Percentiles rank a stretch among this genome's conserved stretches.
These are phyloP conservation scores for Solanum chmielewskii DNA, from an alignment of 257 asterid species.

Conservation along the genomic window DNA sequence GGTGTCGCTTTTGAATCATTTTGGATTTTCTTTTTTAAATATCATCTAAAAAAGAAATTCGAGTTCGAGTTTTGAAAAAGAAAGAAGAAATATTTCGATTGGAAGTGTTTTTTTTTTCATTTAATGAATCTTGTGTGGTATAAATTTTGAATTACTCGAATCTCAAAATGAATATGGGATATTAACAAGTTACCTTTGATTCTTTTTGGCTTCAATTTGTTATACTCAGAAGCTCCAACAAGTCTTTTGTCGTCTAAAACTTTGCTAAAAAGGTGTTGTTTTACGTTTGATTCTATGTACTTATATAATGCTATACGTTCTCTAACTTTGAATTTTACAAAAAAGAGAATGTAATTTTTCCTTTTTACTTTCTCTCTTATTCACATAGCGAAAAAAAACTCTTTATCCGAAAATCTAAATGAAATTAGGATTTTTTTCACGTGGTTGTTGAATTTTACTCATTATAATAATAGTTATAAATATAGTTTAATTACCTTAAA, in stretches of 20 bases:
- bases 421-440: background rate
- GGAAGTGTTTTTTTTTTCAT: background rate
- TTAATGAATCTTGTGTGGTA: background rate
- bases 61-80: background rate
- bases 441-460: background rate
- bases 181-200: background rate
- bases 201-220: background rate
- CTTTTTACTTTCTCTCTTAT: no score
- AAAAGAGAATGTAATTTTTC: background rate
- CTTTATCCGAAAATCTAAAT: background rate
- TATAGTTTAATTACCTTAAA: background rate
- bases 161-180: background rate
- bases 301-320: background rate
- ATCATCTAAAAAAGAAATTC: background rate
- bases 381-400: background rate
- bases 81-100: background rate
- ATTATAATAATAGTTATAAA: background rate
- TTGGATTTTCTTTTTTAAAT: background rate
- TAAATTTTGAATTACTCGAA: background rate
- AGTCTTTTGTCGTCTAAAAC: background rate
- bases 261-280: background rate
- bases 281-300: background rate
- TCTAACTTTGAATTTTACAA: background rate
- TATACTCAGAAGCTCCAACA: background rate
- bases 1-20: background rate